These are phyloP conservation scores for Neurospora sp. DNA, from an alignment of 2,329 filamentous ascomycete genomes.

Conservation along the genomic window DNA sequence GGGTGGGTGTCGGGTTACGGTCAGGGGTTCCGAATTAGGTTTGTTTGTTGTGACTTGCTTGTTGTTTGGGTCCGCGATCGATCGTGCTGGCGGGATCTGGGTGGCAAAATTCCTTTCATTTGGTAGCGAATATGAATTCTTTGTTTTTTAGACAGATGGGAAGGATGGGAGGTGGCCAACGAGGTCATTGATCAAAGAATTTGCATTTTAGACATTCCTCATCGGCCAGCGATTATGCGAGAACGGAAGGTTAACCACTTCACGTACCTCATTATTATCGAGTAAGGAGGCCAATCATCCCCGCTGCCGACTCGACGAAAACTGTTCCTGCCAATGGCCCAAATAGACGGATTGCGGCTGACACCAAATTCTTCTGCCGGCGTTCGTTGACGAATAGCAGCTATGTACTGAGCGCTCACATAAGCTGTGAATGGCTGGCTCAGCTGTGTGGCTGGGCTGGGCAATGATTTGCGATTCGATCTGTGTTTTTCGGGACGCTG, in stretches of 20 bases:
- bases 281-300: neutral
- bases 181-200: neutral
- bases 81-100: neutral
- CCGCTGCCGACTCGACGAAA: neutral
- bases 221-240: neutral
- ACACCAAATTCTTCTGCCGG: neutral
- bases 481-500: neutral
- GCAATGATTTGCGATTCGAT: neutral
- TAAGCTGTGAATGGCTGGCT: neutral
- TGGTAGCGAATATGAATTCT: neutral
- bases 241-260: neutral
- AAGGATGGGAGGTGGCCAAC: neutral
- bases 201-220: neutral
- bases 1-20: neutral
- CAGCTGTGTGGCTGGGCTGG: neutral
- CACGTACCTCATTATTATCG: neutral
- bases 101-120: neutral
- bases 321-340: neutral
- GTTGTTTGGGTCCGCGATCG: neutral
- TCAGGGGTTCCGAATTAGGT: neutral
- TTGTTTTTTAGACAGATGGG: neutral
- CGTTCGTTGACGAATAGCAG: neutral
- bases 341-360: neutral
- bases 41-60: neutral
- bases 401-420: neutral